Base-by-base conservation (phyloP, 2,329 filamentous ascomycete species). In the Pseudogymnoascus sp. region DNA sequence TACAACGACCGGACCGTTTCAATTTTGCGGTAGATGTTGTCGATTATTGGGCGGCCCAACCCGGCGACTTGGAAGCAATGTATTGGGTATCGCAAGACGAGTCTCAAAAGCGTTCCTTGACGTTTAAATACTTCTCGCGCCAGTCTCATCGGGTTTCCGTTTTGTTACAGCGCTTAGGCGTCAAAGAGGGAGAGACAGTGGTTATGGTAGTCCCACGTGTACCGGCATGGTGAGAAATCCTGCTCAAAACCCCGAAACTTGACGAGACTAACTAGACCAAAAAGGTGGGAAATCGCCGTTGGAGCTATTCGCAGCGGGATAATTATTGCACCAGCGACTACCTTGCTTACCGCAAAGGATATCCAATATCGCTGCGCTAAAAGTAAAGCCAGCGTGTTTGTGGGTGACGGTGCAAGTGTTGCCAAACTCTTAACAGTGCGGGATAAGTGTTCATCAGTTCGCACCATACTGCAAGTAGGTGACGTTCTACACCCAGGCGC, bases 1-100 rank as follows among this genome's bases (percentile, higher is more conserved):
- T 50, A 13, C 44, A 50, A 21, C 44, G 29, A 29, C 47, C 62
- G 13, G 21, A 29, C 6, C 31, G 44, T 3, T 77, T 77, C 74
- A 77, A 77, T 68, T 77, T 77, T 64, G 75, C 75, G 10, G 69
- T 66, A 40, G 72, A 77, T 69, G 73, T 77, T 53, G 72, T 77
- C 60, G 75, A 77, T 65, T 70, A 75, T 66, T 76, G 74, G 74
- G 75, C 76, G 13, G 40, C 62, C 1, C 67, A 70, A 13, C 64
- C 69, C 7, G 70, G 72, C 4, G 62, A 67, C 4, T 68, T 66
- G 3, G 65, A 68, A n/a, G 76, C 76, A 10, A 73, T 77, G 69
- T 68, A 74, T 61, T 77, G 76, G 75, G 67, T 75, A 37, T 73
- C 74, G 13, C 70, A 75, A 61, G 69, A 74, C 31, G 69, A 72